Evolutionary conservation across 495 filamentous ascomycete genomes (phyloP).

Genomic region (Parathielavia appendiculata): DNA sequence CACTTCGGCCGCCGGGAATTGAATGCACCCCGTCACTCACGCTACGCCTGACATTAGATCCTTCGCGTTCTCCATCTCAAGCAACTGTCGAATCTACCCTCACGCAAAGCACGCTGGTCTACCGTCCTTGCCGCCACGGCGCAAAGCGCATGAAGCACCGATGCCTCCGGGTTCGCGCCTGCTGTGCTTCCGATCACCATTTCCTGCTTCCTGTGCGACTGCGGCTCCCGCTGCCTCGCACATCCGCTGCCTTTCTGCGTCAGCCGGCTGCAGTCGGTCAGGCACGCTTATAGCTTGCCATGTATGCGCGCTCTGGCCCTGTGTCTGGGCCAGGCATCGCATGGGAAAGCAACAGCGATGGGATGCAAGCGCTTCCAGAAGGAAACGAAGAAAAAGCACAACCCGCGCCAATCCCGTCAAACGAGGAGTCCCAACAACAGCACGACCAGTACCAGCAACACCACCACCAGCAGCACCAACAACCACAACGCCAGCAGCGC

Average conservation of each 20-base stretch:
- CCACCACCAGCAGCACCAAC: background rate
- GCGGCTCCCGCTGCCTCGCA: background rate
- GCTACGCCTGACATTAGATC: constrained; percentile 1
- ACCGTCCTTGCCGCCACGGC: background rate
- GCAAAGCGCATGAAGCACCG: background rate
- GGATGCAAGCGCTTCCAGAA: background rate
- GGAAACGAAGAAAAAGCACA: background rate
- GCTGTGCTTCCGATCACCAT: background rate
- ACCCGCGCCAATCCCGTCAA: background rate
- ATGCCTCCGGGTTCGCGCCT: background rate
- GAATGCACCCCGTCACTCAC: background rate
- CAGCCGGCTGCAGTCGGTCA: constrained; percentile 8
- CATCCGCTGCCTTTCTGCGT: background rate
- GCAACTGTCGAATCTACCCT: background rate
- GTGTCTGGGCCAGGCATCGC: background rate
- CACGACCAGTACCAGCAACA: background rate
- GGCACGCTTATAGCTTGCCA: constrained; percentile 3
- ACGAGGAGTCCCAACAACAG: background rate
- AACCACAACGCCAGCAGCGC: background rate
- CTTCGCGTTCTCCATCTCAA: background rate
- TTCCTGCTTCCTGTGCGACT: background rate
- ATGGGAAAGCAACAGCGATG: constrained; percentile 7
- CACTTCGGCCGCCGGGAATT: background rate
- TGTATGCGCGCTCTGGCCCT: constrained; percentile 1
- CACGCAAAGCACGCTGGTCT: background rate